Evolutionary conservation across 2,329 filamentous ascomycete species (phyloP).

Genomic region (Neofusicoccum cordaticola): DNA sequence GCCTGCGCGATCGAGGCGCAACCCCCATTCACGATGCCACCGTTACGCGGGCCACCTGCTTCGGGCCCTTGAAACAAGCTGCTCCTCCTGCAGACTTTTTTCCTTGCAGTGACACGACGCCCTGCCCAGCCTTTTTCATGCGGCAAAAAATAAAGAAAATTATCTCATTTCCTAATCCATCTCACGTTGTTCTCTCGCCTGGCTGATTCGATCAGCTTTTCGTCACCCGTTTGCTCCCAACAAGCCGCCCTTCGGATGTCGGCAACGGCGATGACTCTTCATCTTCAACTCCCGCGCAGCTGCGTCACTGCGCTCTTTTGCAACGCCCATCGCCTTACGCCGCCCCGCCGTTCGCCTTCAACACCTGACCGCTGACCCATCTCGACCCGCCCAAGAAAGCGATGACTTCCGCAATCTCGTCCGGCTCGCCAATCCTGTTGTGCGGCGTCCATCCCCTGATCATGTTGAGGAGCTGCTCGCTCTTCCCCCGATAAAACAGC

Average conservation of each 20-base stretch:
- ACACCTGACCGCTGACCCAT: constrained; percentile 26
- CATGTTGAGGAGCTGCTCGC: constrained; percentile 46
- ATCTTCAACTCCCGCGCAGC: background rate
- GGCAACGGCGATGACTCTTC: constrained; percentile 1
- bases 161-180: background rate
- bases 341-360: constrained; percentile 30
- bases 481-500: constrained; percentile 28
- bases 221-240: constrained; percentile 1
- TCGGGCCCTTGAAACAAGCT: background rate
- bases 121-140: background rate
- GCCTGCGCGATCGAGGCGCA: constrained; percentile 7
- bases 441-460: background rate
- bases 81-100: background rate
- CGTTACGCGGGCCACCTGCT: background rate
- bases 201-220: constrained; percentile 9
- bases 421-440: constrained; percentile 22
- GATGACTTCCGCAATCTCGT: constrained; percentile 28
- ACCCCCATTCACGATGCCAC: background rate
- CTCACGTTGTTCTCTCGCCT: background rate
- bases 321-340: background rate
- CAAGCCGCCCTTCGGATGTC: background rate
- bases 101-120: background rate
- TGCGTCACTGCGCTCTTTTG: background rate
- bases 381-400: constrained; percentile 24
- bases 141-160: background rate